Conservation (phyloP, 345 rosid genomes). For the Kernera saxatilis region DNA sequence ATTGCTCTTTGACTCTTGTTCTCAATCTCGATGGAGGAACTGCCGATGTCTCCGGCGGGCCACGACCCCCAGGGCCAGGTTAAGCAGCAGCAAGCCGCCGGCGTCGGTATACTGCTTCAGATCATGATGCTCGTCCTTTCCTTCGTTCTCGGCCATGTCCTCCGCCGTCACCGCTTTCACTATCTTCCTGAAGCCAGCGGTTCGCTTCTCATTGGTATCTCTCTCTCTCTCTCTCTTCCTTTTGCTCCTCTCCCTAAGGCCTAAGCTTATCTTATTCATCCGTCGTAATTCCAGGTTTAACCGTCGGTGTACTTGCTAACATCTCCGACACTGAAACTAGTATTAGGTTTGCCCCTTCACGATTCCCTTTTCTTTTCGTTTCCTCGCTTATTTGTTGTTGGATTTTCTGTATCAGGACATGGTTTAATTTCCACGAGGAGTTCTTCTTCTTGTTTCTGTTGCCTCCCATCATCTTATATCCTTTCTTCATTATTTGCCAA, state of each 20-base stretch:
- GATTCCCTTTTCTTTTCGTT: background rate
- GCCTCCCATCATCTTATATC: constrained; percentile 98
- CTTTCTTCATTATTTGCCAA: constrained; percentile 22
- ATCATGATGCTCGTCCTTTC: constrained; percentile 99
- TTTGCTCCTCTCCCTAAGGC: background rate
- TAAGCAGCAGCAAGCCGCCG: constrained; percentile 94
- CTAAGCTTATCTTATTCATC: background rate
- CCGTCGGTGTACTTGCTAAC: constrained; percentile 85
- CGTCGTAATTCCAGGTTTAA: constrained; percentile 45
- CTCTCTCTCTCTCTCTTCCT: background rate
- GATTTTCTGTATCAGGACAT: constrained; percentile 46
- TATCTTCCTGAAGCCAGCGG: constrained; percentile 97
- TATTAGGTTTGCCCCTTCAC: constrained; percentile 48
- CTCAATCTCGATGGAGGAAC: constrained; percentile 22
- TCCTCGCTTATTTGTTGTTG: background rate
- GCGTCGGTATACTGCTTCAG: constrained; percentile 95
- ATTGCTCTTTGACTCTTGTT: background rate
- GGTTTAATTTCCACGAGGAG: constrained; percentile 98
- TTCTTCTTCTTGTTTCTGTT: constrained; percentile 89
- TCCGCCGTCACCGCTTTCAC: constrained; percentile 90
- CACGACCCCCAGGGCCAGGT: constrained; percentile 42
- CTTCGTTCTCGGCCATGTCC: constrained; percentile 94
- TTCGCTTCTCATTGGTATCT: constrained; percentile 84
- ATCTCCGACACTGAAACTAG: constrained; percentile 78
- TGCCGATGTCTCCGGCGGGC: constrained; percentile 38